Evolutionary conservation across 768 basidiomycete genomes (phyloP), one percentile per base, ranked within the genome.

Genomic region (Boletus huronensis): DNA sequence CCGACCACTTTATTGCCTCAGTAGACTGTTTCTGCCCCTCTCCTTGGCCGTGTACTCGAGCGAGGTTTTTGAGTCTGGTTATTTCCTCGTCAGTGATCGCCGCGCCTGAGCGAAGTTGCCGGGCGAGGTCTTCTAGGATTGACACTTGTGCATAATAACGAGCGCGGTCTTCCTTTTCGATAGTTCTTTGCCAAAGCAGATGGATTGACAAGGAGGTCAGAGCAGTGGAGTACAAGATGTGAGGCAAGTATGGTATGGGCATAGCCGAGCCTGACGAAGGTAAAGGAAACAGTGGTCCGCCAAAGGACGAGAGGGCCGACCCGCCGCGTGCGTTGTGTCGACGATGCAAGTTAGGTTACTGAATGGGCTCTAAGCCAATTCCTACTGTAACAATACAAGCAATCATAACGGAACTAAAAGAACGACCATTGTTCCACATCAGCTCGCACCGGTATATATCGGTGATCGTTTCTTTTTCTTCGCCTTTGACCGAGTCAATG

Each of bases 201-300:
- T 90, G 86, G 53, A 87, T 82, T 28, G 85, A 82, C 55, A 88
- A 67, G 23, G 87, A 87, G 44, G 80, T 82, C 61, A 87, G 74
- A 9, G 84, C 85, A 43, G 84, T 71, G 31, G 85, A 81, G 67
- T 82, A 88, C 58, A 88, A 49, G 50, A 85, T 72, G 60, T 88
- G 85, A 28, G 83, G 84, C 53, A 85, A 64, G 71, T 87, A 88
- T 28, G 71, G 61, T 52, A 59, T 53, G 4, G 53, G 50, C 71
- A 72, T 72, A 3, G 17, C 14, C 42, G 21, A 47, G 17, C 10
- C 31, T 42, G 8, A 35, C 40, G 3, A 21, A 23, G 17, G 21
- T 21, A 55, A 34, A 28, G 2, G 13, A 32, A n/a, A 47, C 6
- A 14, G 9, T 36, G 1, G 6, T 28, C 10, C 13, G 6, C 1